Percentiles rank a stretch among this genome's conserved stretches.
Evolutionary conservation across 495 filamentous ascomycete species (phyloP).

Genomic region (Oidiodendron maius): DNA sequence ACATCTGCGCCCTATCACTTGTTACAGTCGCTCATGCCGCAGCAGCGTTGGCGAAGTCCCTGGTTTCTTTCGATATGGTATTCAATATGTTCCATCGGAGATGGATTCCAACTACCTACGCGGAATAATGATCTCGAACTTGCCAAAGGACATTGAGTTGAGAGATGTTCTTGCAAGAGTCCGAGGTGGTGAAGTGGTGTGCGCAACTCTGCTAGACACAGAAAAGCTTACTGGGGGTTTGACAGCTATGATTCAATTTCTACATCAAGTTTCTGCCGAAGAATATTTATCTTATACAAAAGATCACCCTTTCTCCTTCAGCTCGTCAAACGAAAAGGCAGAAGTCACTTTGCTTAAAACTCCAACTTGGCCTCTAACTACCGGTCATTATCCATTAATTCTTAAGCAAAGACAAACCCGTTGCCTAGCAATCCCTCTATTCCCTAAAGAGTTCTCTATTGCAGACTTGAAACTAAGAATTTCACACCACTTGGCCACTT

Average conservation of each 20-base stretch:
- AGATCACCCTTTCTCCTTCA: conserved; percentile 6
- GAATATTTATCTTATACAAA: conserved; percentile 5
- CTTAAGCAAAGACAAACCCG: conserved; percentile 6
- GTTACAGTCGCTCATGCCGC: background rate
- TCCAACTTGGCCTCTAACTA: conserved; percentile 11
- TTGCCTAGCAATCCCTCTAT: conserved; percentile 10
- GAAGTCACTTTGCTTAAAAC: conserved; percentile 9
- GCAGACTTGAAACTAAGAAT: background rate
- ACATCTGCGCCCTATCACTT: too few relatives aligned
- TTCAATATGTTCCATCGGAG: conserved; percentile 4
- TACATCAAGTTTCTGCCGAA: conserved; percentile 3
- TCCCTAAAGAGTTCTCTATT: conserved; percentile 8
- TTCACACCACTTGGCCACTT: background rate
- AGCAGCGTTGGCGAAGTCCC: background rate
- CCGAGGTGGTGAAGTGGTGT: conserved; percentile 13
- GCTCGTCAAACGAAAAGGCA: background rate
- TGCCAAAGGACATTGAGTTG: conserved; percentile 7
- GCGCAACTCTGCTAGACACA: conserved; percentile 10
- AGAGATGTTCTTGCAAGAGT: conserved; percentile 15
- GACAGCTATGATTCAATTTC: conserved; percentile 12
- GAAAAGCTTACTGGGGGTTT: background rate
- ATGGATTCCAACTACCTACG: conserved; percentile 8
- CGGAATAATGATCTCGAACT: conserved; percentile 10
- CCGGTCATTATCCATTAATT: background rate
- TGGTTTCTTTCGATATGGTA: conserved; percentile 17